Percentiles rank a stretch among this genome's conserved stretches.
phyloP scores from a whole-genome alignment of 345 rosid genomes.

The Lepidium sativum region DNA sequence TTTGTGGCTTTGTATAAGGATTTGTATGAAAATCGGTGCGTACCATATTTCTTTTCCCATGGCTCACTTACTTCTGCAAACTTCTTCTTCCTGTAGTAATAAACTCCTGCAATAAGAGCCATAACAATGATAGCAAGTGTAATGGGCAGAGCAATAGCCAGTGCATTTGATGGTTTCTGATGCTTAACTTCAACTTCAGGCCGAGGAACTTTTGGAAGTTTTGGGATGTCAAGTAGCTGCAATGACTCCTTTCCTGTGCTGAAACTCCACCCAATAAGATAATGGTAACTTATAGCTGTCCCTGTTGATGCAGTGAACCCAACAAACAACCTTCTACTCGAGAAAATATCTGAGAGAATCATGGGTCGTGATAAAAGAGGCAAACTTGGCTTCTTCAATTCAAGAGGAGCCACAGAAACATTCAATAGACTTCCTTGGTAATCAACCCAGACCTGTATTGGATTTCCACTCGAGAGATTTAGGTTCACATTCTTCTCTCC shows the following conservation, averaged over 20 bases:
- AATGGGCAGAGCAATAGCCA: slow-evolving; percentile 7
- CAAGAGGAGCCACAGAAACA: slow-evolving; percentile 41
- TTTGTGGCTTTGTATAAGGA: slow-evolving; percentile 33
- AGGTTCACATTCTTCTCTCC: slow-evolving; percentile 20
- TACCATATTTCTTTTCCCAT: slow-evolving; percentile 39
- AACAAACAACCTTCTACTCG: slow-evolving; percentile 29
- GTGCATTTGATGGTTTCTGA: slow-evolving; percentile 5
- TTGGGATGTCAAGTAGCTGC: slow-evolving; percentile 30
- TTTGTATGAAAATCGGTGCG: slow-evolving; percentile 35
- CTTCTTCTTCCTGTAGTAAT: slow-evolving; percentile 21
- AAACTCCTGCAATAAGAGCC: slow-evolving; percentile 13
- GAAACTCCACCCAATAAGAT: slow-evolving; percentile 65
- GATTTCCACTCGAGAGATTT: slow-evolving; percentile 29
- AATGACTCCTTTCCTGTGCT: slow-evolving; percentile 32
- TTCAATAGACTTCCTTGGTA: slow-evolving; percentile 32
- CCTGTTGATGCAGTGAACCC: slow-evolving; percentile 64
- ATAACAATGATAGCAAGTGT: slow-evolving; percentile 5
- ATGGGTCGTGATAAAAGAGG: slow-evolving; percentile 43
- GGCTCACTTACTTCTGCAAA: slow-evolving; percentile 35
- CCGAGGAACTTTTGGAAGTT: slow-evolving; percentile 47
- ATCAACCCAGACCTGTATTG: slow-evolving; percentile 56
- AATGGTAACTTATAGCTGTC: slow-evolving; percentile 30
- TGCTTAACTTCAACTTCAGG: slow-evolving; percentile 24
- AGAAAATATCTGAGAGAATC: slow-evolving; percentile 36
- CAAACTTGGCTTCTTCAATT: slow-evolving; percentile 21